Evolutionary conservation across 1,284 basidiomycete genomes (phyloP).

Genomic region (Vanrija pseudolonga): DNA sequence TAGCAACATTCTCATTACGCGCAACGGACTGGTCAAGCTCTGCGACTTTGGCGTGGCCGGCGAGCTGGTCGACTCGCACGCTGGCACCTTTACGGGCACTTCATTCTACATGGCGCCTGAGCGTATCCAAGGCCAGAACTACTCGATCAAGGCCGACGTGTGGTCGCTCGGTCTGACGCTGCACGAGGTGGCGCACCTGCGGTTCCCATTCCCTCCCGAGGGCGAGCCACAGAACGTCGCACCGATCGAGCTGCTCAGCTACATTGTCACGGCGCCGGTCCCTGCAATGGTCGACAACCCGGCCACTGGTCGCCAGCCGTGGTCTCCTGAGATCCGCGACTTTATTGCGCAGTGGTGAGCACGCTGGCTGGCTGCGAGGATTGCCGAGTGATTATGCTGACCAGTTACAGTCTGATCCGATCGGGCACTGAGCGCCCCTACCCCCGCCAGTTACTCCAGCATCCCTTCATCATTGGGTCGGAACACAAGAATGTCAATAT

Average conservation of each 20-base stretch:
- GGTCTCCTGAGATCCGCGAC: slow-evolving; percentile 85
- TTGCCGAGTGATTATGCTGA: background rate
- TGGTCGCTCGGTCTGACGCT: slow-evolving; percentile 95
- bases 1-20: slow-evolving; percentile 85
- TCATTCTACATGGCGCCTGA: slow-evolving; percentile 99
- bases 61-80: slow-evolving; percentile 83
- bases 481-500: slow-evolving; percentile 83
- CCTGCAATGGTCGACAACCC: slow-evolving; percentile 63
- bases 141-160: slow-evolving; percentile 95
- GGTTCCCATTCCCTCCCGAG: slow-evolving; percentile 92
- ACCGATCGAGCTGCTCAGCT: slow-evolving; percentile 88
- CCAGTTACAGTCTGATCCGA: slow-evolving; percentile 29
- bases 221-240: slow-evolving; percentile 60
- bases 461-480: slow-evolving; percentile 78
- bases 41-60: slow-evolving; percentile 97
- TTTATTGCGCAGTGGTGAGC: slow-evolving; percentile 83
- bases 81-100: slow-evolving; percentile 94
- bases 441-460: slow-evolving; percentile 77
- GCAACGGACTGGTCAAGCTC: slow-evolving; percentile 82
- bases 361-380: background rate
- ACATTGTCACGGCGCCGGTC: slow-evolving; percentile 84
- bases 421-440: slow-evolving; percentile 64
- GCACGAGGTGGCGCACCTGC: slow-evolving; percentile 86
- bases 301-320: slow-evolving; percentile 53
- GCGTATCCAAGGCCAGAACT: slow-evolving; percentile 86